phyloP scores from a whole-genome alignment of 2,329 filamentous ascomycete genomes.

The Leptosphaerulina australis region DNA sequence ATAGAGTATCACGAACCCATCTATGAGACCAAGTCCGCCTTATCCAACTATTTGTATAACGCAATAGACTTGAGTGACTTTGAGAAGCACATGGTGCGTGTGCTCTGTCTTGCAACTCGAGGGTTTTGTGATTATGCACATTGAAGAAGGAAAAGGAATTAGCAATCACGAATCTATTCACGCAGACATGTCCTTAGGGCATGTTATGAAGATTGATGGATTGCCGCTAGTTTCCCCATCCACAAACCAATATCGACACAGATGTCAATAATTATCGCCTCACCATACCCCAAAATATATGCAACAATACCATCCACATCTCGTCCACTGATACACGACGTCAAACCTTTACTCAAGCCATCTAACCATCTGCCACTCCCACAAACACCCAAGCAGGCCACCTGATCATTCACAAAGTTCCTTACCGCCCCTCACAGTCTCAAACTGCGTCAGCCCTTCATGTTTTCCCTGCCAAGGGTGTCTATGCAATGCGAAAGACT shows the following conservation, averaged over 20 bases:
- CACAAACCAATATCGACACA: too few species aligned
- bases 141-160: conserved; percentile 53
- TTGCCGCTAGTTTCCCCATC: too few species aligned
- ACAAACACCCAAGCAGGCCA: neutral
- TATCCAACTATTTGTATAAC: conserved; percentile 58
- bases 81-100: conserved; percentile 61
- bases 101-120: too few species aligned
- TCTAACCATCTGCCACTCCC: neutral
- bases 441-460: conserved; percentile 48
- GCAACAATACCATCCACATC: too few species aligned
- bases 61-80: conserved; percentile 53
- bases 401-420: conserved; percentile 40
- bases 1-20: too few species aligned
- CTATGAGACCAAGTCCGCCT: conserved; percentile 55
- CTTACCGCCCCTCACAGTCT: conserved; percentile 49
- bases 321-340: too few species aligned
- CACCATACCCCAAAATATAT: too few species aligned
- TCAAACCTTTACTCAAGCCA: too few species aligned
- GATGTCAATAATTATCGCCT: too few species aligned
- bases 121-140: conserved; percentile 52
- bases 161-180: conserved; percentile 63
- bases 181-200: conserved; percentile 35
- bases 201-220: too few species aligned
- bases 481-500: conserved; percentile 53
- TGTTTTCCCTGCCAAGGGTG: conserved; percentile 54